Evolutionary conservation across 2,329 filamentous ascomycete genomes (phyloP), one percentile per base, ranked within the genome.

Genomic region (Nemania sp.): DNA sequence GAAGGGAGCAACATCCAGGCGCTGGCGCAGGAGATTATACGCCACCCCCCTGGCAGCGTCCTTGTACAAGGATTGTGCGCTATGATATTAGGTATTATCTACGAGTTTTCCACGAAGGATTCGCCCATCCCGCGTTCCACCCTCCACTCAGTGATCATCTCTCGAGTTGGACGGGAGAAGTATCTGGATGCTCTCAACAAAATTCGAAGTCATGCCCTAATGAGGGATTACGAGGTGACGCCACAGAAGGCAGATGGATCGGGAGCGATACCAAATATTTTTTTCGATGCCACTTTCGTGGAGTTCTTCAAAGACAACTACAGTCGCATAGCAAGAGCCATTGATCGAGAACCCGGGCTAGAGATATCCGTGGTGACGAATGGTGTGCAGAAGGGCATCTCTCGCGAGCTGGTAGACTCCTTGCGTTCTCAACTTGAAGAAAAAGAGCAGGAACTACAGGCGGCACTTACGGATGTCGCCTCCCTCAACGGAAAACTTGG

Each of bases 291-390:
- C 48, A 85, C 85, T 0, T 98, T 97, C 74, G 87, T 99, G 57
- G 91, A 97, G 62, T 97, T 98, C 70, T 86, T 97, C 69, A 97
- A 97, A 71, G 93, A 98, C 71, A 97, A 97, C 72, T 98, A 96
- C 73, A 94, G 90, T 69, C 89, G 93, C 9, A 79, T 97, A 59
- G 80, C 89, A 40, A 87, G 92, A 64, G 90, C 92, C 13, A 91
- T 99, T 68, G 95, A 99, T 75, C 88, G 94, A 62, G 91, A 97
- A 64, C 95, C 95, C 0, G 91, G 89, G 1, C 80, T 96, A 62
- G 95, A 99, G 73, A 88, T 96, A 25, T 89, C 92, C 0, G 85
- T 95, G 11, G 81, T 92, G 58, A 83, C 88, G 45, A 92, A 93
- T 71, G 91, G 90, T 0, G 79, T 93, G 11, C 88, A 95, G 67